phyloP scores from a whole-genome alignment of 129 eudicot species.

The Pittosporum tobira region DNA sequence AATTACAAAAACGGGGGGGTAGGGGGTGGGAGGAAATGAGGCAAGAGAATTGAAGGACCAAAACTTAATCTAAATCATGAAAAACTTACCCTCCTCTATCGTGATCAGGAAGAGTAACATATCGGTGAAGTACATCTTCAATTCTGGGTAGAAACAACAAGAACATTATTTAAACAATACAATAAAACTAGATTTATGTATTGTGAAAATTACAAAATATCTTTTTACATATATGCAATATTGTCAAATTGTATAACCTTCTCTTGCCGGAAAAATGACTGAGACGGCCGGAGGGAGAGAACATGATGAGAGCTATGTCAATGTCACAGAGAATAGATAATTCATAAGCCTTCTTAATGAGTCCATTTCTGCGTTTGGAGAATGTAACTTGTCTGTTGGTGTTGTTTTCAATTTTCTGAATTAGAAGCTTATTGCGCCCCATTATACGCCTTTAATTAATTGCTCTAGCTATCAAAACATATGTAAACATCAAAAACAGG shows the following conservation, averaged over 20 bases:
- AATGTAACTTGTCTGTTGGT: conserved; percentile 70
- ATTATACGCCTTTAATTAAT: conserved; percentile 21
- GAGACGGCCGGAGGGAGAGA: conserved; percentile 69
- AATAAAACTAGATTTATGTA: background rate
- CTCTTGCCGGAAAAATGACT: conserved; percentile 64
- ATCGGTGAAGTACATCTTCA: conserved; percentile 61
- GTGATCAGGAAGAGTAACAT: conserved; percentile 56
- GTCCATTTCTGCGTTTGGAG: conserved; percentile 82
- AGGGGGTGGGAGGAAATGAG: no score
- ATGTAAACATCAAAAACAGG: background rate
- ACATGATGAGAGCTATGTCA: conserved; percentile 71
- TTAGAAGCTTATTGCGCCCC: conserved; percentile 80
- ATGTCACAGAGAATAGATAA: conserved; percentile 69
- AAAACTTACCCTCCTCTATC: conserved; percentile 56
- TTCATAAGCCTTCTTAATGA: conserved; percentile 79
- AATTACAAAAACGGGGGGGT: background rate
- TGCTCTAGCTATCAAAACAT: conserved; percentile 6
- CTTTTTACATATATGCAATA: no score
- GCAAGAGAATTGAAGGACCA: background rate
- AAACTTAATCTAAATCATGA: background rate
- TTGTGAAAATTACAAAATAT: background rate
- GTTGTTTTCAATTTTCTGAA: conserved; percentile 62
- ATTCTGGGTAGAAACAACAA: conserved; percentile 18
- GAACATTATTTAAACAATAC: background rate
- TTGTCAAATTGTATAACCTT: conserved; percentile 23